These are phyloP conservation scores for Physocladia obscura DNA, from an alignment of 192 early-diverging fungal species.

Conservation along the genomic window DNA sequence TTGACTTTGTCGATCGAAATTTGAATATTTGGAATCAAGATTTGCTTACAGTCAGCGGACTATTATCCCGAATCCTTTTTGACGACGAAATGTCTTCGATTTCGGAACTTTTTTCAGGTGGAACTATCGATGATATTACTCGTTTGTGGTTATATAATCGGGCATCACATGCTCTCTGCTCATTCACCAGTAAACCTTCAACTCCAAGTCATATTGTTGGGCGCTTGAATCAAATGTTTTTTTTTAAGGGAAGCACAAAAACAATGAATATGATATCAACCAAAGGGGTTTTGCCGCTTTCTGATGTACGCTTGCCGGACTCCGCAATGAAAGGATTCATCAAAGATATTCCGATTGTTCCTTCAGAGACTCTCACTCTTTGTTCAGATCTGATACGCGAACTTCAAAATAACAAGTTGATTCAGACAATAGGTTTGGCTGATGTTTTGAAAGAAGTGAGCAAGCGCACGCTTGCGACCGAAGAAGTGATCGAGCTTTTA, in stretches of 20 bases:
- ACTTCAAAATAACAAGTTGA: conserved; percentile 42
- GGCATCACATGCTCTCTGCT: conserved; percentile 63
- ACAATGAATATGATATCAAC: conserved; percentile 66
- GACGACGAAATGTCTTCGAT: conserved; percentile 75
- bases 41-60: conserved; percentile 70
- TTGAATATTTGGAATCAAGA: conserved; percentile 82
- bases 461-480: conserved; percentile 48
- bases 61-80: conserved; percentile 71
- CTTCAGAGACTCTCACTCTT: conserved; percentile 45
- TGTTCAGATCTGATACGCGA: conserved; percentile 59
- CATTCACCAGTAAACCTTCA: conserved; percentile 68
- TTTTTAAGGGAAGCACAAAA: conserved; percentile 50
- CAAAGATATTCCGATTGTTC: conserved; percentile 63
- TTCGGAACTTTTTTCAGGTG: conserved; percentile 36
- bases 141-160: conserved; percentile 61
- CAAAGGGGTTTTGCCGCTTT: conserved; percentile 56
- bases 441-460: conserved; percentile 72
- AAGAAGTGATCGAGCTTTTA: conserved; percentile 67
- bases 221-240: conserved; percentile 55
- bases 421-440: conserved; percentile 53
- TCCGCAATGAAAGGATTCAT: conserved; percentile 59
- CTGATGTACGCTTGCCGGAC: conserved; percentile 64
- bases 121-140: conserved; percentile 49
- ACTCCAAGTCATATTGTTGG: conserved; percentile 73
- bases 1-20: conserved; percentile 85